phyloP scores from a whole-genome alignment of 2,329 filamentous ascomycete genomes.

The Ophiostoma quercus region DNA sequence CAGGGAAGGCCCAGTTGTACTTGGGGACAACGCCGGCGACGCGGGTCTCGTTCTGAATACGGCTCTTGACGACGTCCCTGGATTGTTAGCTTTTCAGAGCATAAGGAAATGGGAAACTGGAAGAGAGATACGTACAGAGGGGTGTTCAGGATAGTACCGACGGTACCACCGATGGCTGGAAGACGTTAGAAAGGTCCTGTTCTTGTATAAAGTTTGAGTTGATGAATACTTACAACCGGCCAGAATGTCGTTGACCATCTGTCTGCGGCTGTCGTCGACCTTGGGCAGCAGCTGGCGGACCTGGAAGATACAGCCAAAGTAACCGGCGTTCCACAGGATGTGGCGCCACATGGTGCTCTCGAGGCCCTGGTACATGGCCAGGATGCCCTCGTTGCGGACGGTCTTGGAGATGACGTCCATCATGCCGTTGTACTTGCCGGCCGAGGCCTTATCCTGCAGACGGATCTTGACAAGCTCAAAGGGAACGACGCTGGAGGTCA shows the following conservation, averaged over 20 bases:
- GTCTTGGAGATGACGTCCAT: constrained; percentile 74
- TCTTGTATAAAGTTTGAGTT: too few species aligned
- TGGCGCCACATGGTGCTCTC: constrained; percentile 97
- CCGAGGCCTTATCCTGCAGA: constrained; percentile 89
- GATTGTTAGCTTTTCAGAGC: not conserved
- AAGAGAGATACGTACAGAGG: constrained; percentile 76
- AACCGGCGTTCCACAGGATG: constrained; percentile 79
- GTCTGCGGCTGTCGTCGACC: constrained; percentile 70
- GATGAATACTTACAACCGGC: constrained; percentile 57
- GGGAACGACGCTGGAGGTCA: constrained; percentile 62
- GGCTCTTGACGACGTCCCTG: constrained; percentile 81
- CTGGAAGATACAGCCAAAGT: constrained; percentile 99
- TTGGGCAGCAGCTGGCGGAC: constrained; percentile 78
- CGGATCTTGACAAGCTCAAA: constrained; percentile 99
- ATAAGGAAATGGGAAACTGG: not conserved
- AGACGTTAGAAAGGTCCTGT: not conserved
- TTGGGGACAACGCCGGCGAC: constrained; percentile 76
- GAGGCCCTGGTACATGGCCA: constrained; percentile 93
- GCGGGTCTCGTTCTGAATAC: constrained; percentile 91
- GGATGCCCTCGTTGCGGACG: constrained; percentile 43
- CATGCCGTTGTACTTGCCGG: constrained; percentile 80
- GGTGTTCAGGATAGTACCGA: constrained; percentile 88
- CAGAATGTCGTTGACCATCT: constrained; percentile 82
- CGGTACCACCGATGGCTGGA: constrained; percentile 70
- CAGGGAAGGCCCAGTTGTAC: constrained; percentile 98